Evolutionary conservation across 2,329 filamentous ascomycete species (phyloP).

Genomic region (Proliferodiscus dingleyae): DNA sequence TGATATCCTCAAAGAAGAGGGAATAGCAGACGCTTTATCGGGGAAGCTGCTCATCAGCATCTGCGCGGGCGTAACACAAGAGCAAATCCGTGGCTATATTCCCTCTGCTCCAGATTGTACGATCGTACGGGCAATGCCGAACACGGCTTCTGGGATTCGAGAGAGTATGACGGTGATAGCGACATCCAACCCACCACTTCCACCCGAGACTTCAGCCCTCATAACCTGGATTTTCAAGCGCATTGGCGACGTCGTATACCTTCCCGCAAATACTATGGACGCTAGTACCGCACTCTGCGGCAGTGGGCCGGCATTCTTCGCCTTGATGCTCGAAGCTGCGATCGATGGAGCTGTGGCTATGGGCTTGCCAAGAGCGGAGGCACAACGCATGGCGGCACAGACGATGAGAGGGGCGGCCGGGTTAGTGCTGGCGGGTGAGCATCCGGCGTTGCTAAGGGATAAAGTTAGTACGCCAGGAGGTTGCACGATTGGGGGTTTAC

Average conservation of each 20-base stretch:
- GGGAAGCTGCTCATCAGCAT: conserved; percentile 82
- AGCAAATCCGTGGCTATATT: conserved; percentile 62
- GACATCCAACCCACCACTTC: conserved; percentile 53
- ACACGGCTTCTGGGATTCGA: conserved; percentile 72
- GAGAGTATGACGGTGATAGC: conserved; percentile 81
- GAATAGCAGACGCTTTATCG: conserved; percentile 66
- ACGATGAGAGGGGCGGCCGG: conserved; percentile 70
- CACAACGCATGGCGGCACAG: conserved; percentile 73
- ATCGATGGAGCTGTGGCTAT: conserved; percentile 75
- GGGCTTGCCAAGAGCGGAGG: conserved; percentile 68
- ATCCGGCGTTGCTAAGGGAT: conserved; percentile 69
- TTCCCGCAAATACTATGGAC: conserved; percentile 66
- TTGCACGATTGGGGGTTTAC: conserved; percentile 69
- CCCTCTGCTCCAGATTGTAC: conserved; percentile 42
- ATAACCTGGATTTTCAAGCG: conserved; percentile 73
- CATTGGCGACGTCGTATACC: conserved; percentile 65
- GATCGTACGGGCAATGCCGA: conserved; percentile 78
- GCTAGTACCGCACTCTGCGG: conserved; percentile 69
- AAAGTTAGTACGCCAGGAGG: conserved; percentile 75
- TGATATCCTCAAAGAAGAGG: conserved; percentile 60
- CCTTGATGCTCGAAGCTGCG: conserved; percentile 68
- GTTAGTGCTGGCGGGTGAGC: conserved; percentile 64
- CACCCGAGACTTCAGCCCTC: conserved; percentile 47
- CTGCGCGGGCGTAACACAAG: conserved; percentile 67
- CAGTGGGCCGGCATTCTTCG: conserved; percentile 71